Evolutionary conservation across 257 asterid species (phyloP), one percentile per base, ranked within the genome.

Genomic region (Ajuga chamaepitys): DNA sequence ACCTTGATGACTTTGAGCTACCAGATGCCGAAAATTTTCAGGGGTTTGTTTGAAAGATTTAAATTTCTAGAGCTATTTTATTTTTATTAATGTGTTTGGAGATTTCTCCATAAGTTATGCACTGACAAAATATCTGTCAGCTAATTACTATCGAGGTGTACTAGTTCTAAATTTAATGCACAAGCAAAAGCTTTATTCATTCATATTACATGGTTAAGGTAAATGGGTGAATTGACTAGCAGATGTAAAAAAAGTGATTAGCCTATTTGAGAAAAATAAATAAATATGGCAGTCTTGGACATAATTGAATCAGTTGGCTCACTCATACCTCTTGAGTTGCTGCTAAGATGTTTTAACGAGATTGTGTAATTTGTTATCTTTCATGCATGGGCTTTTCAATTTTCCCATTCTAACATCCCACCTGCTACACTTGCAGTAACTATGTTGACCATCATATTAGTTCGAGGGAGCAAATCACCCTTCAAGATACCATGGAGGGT

Each of bases 1-100:
- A 91, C 68, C 98, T 91, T 48, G 98, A 91, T 82, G 98, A 91
- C 77, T 91, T 91, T 82, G 98, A 91, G 83, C 86, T 88, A 68
- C 95, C 98, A 71, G 98, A 91, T 65, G 88, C 68, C 62, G 98
- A 91, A 61, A 77, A 80, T 77, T 84, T 84, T 63, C 95, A 86
- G 65, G 87, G 98, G 98, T 91, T 62, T 37, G 96, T 83, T 78
- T 51, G 4, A 30, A 51, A 7, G 2, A 40, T 63, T 65, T 42
- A 30, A 30, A 20, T 40, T 47, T 14, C 17, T 42, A 26, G 63
- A 72, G 44, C 63, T 63, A 51, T 34, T 50, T 59, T 46, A 21
- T 62, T 34, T 62, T 13, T 58, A 56, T 24, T 14, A 47, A 44
- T 55, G 47, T 30, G 51, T 37, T 56, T 47, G 53, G 56, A 62